Evolutionary conservation across 495 filamentous ascomycete species (phyloP).

Genomic region (Penicillium subrubescens): DNA sequence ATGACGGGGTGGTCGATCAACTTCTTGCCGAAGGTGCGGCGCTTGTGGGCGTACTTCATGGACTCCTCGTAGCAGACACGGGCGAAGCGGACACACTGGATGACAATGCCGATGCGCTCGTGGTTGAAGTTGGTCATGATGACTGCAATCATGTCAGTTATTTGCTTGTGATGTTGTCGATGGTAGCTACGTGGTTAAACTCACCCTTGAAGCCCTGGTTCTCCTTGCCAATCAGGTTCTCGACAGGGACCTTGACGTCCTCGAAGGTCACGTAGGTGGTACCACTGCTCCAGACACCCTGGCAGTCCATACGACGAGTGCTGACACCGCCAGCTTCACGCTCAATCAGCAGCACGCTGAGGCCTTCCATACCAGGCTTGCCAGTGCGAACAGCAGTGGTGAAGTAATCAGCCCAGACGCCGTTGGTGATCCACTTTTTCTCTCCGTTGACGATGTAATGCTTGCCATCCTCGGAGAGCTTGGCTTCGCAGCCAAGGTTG

Average conservation of each 20-base stretch:
- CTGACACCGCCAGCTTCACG: conserved; percentile 78
- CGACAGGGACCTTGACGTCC: conserved; percentile 97
- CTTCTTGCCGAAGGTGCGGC: conserved; percentile 90
- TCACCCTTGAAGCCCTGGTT: conserved; percentile 90
- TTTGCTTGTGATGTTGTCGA: background rate
- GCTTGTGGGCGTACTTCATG: conserved; percentile 95
- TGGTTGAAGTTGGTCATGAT: conserved; percentile 99
- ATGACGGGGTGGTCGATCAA: conserved; percentile 97
- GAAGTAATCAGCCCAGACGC: conserved; percentile 95
- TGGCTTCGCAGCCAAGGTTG: conserved; percentile 92
- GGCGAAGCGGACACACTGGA: conserved; percentile 92
- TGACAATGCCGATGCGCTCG: conserved; percentile 97
- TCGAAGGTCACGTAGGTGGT: conserved; percentile 98
- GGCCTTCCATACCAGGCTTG: conserved; percentile 80
- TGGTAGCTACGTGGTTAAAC: conserved; percentile 26
- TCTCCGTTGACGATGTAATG: conserved; percentile 99
- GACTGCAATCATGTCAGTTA: conserved; percentile 45
- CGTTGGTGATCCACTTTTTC: conserved; percentile 99
- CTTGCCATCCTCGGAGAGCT: conserved; percentile 90
- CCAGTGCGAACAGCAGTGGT: conserved; percentile 95
- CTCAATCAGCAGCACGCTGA: conserved; percentile 88
- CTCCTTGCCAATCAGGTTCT: conserved; percentile 96
- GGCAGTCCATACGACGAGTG: conserved; percentile 96
- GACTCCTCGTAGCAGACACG: conserved; percentile 97
- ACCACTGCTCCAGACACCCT: conserved; percentile 92